Evolutionary conservation across 441 rosid species (phyloP), one percentile per base, ranked within the genome.

Genomic region (Adansonia madagascariensis): DNA sequence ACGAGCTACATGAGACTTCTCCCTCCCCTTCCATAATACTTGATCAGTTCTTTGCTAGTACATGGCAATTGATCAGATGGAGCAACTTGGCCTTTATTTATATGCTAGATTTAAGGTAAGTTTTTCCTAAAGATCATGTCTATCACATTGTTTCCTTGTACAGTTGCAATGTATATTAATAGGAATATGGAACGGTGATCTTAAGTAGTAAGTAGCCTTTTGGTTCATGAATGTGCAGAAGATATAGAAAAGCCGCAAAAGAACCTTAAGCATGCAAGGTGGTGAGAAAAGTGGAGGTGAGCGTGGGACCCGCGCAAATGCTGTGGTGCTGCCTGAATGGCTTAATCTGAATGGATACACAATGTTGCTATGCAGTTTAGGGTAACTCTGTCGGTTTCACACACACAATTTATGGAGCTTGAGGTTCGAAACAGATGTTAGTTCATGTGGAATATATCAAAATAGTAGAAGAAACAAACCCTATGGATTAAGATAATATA

Each of bases 141-240:
- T 7, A 20, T 22, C 14, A 6, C 17, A 46, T 20, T 74, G 14
- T 9, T 47, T 27, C 9, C 11, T 15, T 49, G 84, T 79, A 75
- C 78, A 77, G 81, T 74, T 74, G 65, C 77, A 75, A 75, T 75
- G 71, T 55, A 56, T 64, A 18, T 64, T 80, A n/a, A 69, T 15
- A 70, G 41, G 4, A 35, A 35, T 35, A 35, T 35, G 41, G 71
- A 52, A 49, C 49, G 61, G 62, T 3, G 9, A 15, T 35, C 41
- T 35, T 35, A 35, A 8, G 20, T 35, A 35, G 41, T 35, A 52
- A 1, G 10, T 0, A 2, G 31, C n/a, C 1, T 46, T 46, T 69
- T 35, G 76, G 52, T 71, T 35, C 17, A 35, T 31, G 9, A 9
- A 60, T 44, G 39, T 47, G 44, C 55, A 60, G 68, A 35, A 35